Base-by-base conservation (phyloP, 164 flowering plant genomes). In the Liriodendron chinense region DNA sequence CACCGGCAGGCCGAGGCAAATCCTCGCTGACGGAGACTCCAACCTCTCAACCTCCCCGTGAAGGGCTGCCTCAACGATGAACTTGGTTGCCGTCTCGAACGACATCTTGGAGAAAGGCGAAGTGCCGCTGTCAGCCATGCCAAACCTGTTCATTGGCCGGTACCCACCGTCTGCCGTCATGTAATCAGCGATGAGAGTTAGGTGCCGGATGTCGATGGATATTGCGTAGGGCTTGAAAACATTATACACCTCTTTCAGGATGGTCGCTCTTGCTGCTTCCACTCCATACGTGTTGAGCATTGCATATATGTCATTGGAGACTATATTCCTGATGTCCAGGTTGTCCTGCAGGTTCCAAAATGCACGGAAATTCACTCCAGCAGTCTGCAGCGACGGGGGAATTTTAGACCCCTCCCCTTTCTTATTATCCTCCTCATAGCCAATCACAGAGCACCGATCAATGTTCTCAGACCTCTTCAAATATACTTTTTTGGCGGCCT, bases 191-290 rank as follows among this genome's bases (percentile, higher is more conserved):
- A 96, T 88, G 6, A 96, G 81, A 23, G 83, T 79, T 25, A 96
- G 73, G 81, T 94, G 99, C 48, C 98, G 83, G 28, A 78, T 82
- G 73, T 92, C 86, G 7, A 93, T 91, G 34, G 86, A 74, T 25
- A 94, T 89, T 0, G 95, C 97, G 63, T 96, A 93, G 0, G 83
- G 76, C 0, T 74, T 78, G 76, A 94, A 96, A 3, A 94, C 97
- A 1, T 79, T 76, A 25, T 78, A 83, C 68, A 96, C 81, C 83
- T 94, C 96, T 61, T 84, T 79, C 13, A 93, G 86, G 71, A 96
- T 86, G 72, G 96, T 88, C 47, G 83, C 89, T 81, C 98, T 84
- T 2, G 99, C 99, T 1, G 97, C 99, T 84, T 96, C 99, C 6
- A 96, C 95, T 21, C 98, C 99, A 66, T 87, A 96, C 0, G 96